Evolutionary conservation across 1,284 basidiomycete genomes (phyloP).

Genomic region (Somion occarium): DNA sequence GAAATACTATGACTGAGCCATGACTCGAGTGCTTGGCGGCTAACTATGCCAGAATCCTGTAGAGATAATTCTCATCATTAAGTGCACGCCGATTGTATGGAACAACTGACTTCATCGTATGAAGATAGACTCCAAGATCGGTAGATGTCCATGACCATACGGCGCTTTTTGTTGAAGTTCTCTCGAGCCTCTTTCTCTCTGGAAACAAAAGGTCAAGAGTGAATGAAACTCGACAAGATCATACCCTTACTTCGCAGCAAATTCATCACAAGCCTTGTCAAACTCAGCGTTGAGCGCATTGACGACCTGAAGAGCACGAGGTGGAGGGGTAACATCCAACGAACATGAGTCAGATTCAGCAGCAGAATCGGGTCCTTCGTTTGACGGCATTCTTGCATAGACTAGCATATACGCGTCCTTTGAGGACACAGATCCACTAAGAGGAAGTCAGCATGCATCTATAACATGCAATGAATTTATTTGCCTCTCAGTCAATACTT

Average conservation of each 20-base stretch:
- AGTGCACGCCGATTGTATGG: neutral
- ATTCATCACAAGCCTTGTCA: slow-evolving; percentile 46
- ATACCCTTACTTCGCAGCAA: slow-evolving; percentile 40
- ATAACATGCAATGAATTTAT: neutral
- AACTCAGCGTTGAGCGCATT: slow-evolving; percentile 51
- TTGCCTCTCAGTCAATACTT: slow-evolving; percentile 15
- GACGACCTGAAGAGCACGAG: slow-evolving; percentile 49
- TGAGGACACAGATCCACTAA: slow-evolving; percentile 40
- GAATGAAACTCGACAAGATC: neutral
- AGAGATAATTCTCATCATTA: neutral
- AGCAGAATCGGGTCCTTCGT: slow-evolving; percentile 1
- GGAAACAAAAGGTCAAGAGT: slow-evolving; percentile 9
- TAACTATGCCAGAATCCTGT: slow-evolving; percentile 55
- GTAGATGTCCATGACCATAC: slow-evolving; percentile 57
- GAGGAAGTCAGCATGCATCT: slow-evolving; percentile 1
- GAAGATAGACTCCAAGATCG: slow-evolving; percentile 52
- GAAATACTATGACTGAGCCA: slow-evolving; percentile 52
- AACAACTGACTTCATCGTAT: slow-evolving; percentile 40
- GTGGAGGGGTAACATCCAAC: slow-evolving; percentile 39
- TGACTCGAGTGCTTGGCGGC: slow-evolving; percentile 49
- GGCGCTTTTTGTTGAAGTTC: slow-evolving; percentile 45
- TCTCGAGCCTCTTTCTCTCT: slow-evolving; percentile 41
- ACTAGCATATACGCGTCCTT: slow-evolving; percentile 93
- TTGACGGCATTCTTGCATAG: slow-evolving; percentile 48
- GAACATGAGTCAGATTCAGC: neutral